Percentiles rank a stretch among this genome's conserved stretches.
These are phyloP conservation scores for Elaeis oleifera DNA, from an alignment of 202 grass and related monocot species.

Conservation along the genomic window DNA sequence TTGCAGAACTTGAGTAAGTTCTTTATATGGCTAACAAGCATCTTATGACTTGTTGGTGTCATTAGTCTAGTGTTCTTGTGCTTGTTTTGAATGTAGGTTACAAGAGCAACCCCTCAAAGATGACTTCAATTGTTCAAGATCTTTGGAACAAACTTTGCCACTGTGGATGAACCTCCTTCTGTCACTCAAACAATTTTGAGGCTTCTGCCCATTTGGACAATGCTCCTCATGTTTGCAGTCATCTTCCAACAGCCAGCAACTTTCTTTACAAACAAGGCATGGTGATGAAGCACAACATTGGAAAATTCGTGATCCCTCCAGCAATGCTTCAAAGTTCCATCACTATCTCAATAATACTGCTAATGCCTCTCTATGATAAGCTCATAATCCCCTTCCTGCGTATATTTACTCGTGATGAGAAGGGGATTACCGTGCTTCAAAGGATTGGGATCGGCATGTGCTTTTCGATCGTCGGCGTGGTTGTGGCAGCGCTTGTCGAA, in stretches of 20 bases:
- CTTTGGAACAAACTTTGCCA: neutral
- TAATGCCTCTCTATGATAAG: conserved; percentile 76
- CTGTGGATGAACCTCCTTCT: conserved; percentile 23
- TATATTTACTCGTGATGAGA: conserved; percentile 25
- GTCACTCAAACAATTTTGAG: conserved; percentile 42
- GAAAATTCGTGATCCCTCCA: conserved; percentile 51
- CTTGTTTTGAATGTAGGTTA: conserved; percentile 34
- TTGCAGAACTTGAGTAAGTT: conserved; percentile 60
- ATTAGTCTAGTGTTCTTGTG: neutral
- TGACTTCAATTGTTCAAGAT: neutral
- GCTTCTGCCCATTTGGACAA: conserved; percentile 66
- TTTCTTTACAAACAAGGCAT: conserved; percentile 89
- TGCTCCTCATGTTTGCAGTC: conserved; percentile 75
- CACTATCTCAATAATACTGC: conserved; percentile 71
- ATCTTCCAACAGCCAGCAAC: conserved; percentile 89
- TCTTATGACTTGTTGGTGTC: no score
- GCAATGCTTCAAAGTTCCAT: conserved; percentile 84
- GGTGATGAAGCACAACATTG: conserved; percentile 63
- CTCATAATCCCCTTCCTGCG: conserved; percentile 41
- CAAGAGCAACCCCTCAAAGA: conserved; percentile 48
- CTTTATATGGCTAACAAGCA: neutral
- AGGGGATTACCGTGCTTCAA: conserved; percentile 72
- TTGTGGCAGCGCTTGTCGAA: conserved; percentile 47
- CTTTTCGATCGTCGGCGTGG: conserved; percentile 58
- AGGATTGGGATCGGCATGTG: conserved; percentile 82